Conservation (phyloP, 768 basidiomycete species). For the Kwoniella dendrophila region DNA sequence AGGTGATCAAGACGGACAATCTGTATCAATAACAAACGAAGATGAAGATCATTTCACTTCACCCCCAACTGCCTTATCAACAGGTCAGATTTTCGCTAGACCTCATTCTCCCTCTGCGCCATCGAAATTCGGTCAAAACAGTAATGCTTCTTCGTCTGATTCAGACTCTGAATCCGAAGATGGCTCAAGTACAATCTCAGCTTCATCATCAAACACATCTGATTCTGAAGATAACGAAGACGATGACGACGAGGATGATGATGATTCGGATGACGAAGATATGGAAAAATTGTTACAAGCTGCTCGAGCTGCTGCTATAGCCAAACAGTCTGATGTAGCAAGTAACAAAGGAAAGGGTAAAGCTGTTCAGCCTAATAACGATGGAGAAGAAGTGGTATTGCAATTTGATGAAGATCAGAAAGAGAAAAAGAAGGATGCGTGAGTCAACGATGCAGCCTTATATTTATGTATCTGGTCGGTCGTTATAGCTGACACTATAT, state of each 20-base stretch:
- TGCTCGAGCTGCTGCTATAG: slow-evolving; percentile 22
- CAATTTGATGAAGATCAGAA: slow-evolving; percentile 34
- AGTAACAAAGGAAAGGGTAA: slow-evolving; percentile 11
- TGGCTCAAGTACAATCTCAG: slow-evolving; percentile 8
- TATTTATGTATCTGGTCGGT: background rate
- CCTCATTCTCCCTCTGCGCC: background rate
- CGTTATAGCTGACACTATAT: background rate
- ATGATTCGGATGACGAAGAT: slow-evolving; percentile 31
- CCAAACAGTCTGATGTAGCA: slow-evolving; percentile 9
- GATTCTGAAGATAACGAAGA: slow-evolving; percentile 16
- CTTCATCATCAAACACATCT: slow-evolving; percentile 3
- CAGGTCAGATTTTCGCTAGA: slow-evolving; percentile 10
- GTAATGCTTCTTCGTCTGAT: slow-evolving; percentile 27
- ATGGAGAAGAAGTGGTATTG: slow-evolving; percentile 22
- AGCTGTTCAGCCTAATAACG: background rate
- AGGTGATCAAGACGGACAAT: background rate
- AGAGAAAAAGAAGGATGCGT: slow-evolving; percentile 39
- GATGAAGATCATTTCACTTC: background rate
- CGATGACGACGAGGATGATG: slow-evolving; percentile 9
- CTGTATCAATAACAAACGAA: background rate
- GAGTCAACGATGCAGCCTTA: no score
- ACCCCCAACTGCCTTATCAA: slow-evolving; percentile 10
- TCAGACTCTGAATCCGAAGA: slow-evolving; percentile 17
- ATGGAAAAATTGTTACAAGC: slow-evolving; percentile 25
- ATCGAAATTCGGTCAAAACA: background rate